phyloP scores from a whole-genome alignment of 139 green algal species.

The Tetraselmis striata region DNA sequence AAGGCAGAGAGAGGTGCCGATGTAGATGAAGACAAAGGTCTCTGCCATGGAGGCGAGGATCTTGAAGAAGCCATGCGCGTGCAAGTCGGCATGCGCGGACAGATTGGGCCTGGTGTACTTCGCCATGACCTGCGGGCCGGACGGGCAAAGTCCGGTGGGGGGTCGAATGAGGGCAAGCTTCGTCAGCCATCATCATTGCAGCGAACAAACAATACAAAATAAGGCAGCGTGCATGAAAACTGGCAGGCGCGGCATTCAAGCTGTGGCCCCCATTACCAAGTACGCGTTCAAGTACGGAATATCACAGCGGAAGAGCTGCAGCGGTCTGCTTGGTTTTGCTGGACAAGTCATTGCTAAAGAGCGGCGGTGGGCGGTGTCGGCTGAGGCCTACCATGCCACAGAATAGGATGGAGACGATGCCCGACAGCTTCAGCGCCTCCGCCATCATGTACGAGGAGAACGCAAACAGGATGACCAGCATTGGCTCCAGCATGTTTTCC shows the following conservation, averaged over 20 bases:
- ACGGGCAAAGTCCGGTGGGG: too few relatives aligned
- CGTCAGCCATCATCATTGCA: too few relatives aligned
- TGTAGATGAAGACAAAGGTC: slow-evolving; percentile 75
- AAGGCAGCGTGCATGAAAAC: too few relatives aligned
- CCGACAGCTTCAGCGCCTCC: slow-evolving; percentile 39
- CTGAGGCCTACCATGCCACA: slow-evolving; percentile 54
- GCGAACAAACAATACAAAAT: too few relatives aligned
- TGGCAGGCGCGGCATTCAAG: too few relatives aligned
- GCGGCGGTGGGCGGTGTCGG: too few relatives aligned
- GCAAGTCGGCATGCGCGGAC: slow-evolving; percentile 17
- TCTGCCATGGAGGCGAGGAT: slow-evolving; percentile 53
- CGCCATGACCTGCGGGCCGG: slow-evolving; percentile 36
- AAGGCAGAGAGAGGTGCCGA: slow-evolving; percentile 48
- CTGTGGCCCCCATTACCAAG: too few relatives aligned
- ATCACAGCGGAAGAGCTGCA: too few relatives aligned
- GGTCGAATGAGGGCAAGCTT: too few relatives aligned
- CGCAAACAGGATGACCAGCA: slow-evolving; percentile 9
- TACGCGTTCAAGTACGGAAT: too few relatives aligned
- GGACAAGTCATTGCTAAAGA: too few relatives aligned
- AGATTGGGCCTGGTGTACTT: slow-evolving; percentile 55
- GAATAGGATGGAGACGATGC: slow-evolving; percentile 73
- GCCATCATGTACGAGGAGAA: slow-evolving; percentile 47
- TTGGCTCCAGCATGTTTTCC: neutral
- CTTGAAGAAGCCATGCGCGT: slow-evolving; percentile 44
- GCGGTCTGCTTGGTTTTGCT: too few relatives aligned